These are phyloP conservation scores for Yamadazyma triangularis DNA, from an alignment of 1,139 yeast genomes.

Conservation along the genomic window DNA sequence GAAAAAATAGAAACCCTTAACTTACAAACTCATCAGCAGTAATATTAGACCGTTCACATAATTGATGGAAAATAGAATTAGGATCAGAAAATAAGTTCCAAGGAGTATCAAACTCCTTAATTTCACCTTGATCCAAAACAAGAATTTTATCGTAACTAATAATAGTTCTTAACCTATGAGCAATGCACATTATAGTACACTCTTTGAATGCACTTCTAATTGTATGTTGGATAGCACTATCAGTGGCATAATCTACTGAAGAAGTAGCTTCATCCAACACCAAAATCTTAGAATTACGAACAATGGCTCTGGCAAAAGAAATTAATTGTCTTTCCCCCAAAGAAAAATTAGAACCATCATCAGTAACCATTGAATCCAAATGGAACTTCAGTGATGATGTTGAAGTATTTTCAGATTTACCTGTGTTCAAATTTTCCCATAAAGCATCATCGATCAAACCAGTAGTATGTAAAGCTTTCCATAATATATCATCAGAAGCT, in stretches of 20 bases:
- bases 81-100: constrained; percentile 26
- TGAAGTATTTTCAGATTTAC: constrained; percentile 27
- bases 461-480: constrained; percentile 30
- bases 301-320: constrained; percentile 50
- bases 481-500: constrained; percentile 25
- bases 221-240: constrained; percentile 44
- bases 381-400: constrained; percentile 47
- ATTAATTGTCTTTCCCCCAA: constrained; percentile 52
- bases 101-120: constrained; percentile 48
- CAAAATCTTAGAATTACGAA: constrained; percentile 44
- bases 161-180: constrained; percentile 12
- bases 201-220: constrained; percentile 8
- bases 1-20: constrained; percentile 23
- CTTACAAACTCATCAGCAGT: constrained; percentile 11
- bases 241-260: constrained; percentile 54
- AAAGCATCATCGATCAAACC: constrained; percentile 23
- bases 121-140: constrained; percentile 49
- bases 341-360: constrained; percentile 50
- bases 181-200: constrained; percentile 12
- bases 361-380: constrained; percentile 45
- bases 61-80: constrained; percentile 33
- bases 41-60: constrained; percentile 34
- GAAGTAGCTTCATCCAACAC: constrained; percentile 57
- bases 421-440: constrained; percentile 5
- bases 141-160: constrained; percentile 37